Evolutionary conservation across 192 early-diverging fungal genomes (phyloP), one percentile per base, ranked within the genome.

Genomic region (Backusella australiensis): DNA sequence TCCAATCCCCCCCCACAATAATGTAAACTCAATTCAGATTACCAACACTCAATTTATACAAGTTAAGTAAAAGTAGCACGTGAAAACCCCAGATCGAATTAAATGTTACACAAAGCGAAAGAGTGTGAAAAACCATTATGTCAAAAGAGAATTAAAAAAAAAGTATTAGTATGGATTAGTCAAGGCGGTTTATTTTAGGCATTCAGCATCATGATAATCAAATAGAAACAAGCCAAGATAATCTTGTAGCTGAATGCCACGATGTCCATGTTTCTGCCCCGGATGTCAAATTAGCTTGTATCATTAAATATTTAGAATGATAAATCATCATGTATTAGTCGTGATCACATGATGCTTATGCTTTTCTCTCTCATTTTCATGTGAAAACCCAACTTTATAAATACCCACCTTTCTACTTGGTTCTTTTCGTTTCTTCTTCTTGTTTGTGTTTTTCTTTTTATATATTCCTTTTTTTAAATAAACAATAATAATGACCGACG

Each of bases 401-500:
- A 71, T 71, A 44, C 39, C 39, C 35, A 63, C 56, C 56, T 63
- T 29, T 8, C 6, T 56, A 8, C 49, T 17, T 56, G 6, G 11
- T 29, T 29, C 23, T 63, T 14, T 63, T 29, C 6, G 9, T 46
- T 42, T 42, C 36, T 67, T 67, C 17, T n/a, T 39, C n/a, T 67
- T 49, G n/a, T 76, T 69, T 53, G 39, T 59, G 41, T 78, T 69
- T 32, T 56, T 76, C 19, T 34, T 59, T 72, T 35, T 67, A 34
- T 70, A 46, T 39, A 69, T 44, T 65, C 19, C 56, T 38, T 41
- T 49, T 36, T 56, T 36, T 72, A 65, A 65, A 29, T 15, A 41
- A 59, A 44, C 23, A 66, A 65, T 8, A 23, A 78, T 46, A 65
- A 81, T 81, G 80, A 39, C 72, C 15, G 49, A 59, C 74, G 86